A percentile compares a stretch with the other conserved stretches of the same genome.
phyloP scores from a whole-genome alignment of 345 rosid species.

The Acer negundo region DNA sequence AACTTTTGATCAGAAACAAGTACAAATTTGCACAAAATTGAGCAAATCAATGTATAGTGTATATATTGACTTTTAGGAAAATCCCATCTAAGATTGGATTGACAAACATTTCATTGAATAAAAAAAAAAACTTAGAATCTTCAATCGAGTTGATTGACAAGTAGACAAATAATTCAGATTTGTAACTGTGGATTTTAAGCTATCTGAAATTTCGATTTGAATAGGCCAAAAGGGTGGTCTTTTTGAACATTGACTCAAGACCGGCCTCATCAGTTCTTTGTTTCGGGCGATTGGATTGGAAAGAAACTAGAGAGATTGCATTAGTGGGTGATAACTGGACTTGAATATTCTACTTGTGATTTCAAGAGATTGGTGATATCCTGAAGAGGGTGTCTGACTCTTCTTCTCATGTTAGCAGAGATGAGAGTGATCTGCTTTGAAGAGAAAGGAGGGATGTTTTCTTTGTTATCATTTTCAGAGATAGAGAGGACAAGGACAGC shows the following conservation, averaged over 20 bases:
- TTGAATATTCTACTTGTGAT: neutral
- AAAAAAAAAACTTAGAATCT: no score
- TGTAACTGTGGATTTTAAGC: neutral
- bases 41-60: neutral
- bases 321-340: neutral
- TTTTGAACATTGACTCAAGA: constrained; percentile 11
- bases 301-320: no score
- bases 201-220: constrained; percentile 26
- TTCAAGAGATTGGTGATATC: constrained; percentile 37
- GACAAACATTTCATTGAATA: neutral
- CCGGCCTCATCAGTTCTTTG: constrained; percentile 15
- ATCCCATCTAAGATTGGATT: neutral
- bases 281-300: neutral
- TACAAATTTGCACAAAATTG: no score
- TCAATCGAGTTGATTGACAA: neutral
- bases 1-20: no score
- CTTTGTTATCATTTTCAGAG: constrained; percentile 28
- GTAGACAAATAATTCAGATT: neutral
- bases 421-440: constrained; percentile 8
- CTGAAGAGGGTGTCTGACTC: constrained; percentile 33
- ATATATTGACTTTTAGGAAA: neutral
- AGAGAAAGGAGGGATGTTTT: constrained; percentile 35
- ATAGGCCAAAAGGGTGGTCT: neutral
- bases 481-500: constrained; percentile 15
- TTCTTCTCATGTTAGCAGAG: constrained; percentile 14